phyloP scores from a whole-genome alignment of 352 stramenopile species.

The Pilasporangium apinafurcum region DNA sequence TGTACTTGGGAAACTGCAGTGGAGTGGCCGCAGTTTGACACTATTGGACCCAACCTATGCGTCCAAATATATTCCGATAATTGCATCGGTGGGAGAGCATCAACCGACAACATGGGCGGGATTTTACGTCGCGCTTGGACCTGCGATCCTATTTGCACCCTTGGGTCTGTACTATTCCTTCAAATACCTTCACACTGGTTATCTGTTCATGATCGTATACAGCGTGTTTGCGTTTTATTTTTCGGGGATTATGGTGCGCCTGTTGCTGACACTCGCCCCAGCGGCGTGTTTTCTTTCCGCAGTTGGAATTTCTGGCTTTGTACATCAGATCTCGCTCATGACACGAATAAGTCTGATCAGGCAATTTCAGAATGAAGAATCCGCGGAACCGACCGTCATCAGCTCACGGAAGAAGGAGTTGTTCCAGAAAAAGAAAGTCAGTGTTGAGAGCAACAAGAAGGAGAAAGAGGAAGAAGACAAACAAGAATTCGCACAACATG shows the following conservation, averaged over 20 bases:
- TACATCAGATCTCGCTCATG: conserved; percentile 31
- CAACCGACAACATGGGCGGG: conserved; percentile 89
- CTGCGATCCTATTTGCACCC: conserved; percentile 82
- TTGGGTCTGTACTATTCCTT: conserved; percentile 88
- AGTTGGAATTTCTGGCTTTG: conserved; percentile 66
- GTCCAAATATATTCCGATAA: conserved; percentile 94
- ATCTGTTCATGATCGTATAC: conserved; percentile 92
- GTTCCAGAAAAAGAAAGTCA: neutral
- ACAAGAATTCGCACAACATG: conserved; percentile 11
- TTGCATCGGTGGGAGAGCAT: conserved; percentile 93
- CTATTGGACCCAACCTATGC: conserved; percentile 91
- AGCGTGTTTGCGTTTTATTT: conserved; percentile 91
- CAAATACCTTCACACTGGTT: conserved; percentile 46
- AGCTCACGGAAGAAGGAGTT: neutral
- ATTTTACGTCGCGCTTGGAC: conserved; percentile 92
- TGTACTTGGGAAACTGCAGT: conserved; percentile 77
- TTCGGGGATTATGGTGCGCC: conserved; percentile 89
- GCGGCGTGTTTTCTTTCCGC: conserved; percentile 86
- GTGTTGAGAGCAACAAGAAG: neutral
- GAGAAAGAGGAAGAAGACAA: neutral
- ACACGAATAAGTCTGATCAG: conserved; percentile 5
- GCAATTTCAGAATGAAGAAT: no score
- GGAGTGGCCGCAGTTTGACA: conserved; percentile 89
- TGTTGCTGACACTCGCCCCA: conserved; percentile 89
- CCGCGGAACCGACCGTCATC: neutral